Percentiles rank a stretch among this genome's conserved stretches.
Conservation (phyloP, 371 early-diverging fungal species). For the Rhizomucor pusillus region DNA sequence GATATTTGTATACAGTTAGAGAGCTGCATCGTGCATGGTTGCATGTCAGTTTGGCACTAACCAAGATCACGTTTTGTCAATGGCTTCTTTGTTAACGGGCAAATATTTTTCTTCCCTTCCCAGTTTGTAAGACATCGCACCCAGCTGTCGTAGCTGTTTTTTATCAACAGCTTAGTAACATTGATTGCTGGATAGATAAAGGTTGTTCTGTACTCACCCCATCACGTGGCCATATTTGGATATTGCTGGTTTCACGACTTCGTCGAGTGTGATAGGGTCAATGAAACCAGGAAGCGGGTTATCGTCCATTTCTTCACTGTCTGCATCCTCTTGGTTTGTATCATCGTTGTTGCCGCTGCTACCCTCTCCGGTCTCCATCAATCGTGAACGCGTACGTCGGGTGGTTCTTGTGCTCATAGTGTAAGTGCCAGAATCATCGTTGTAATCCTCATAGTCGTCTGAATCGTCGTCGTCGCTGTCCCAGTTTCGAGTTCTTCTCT, state of each 20-base stretch:
- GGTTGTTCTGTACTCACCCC: conserved; percentile 50
- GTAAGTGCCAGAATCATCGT: conserved; percentile 60
- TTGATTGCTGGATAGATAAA: neutral
- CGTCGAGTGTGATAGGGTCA: conserved; percentile 92
- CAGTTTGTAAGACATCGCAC: conserved; percentile 82
- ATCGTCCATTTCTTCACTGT: conserved; percentile 28
- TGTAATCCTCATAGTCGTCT: conserved; percentile 49
- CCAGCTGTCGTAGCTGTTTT: conserved; percentile 82
- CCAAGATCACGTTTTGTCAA: conserved; percentile 85
- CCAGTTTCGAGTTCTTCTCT: conserved; percentile 28
- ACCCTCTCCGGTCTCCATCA: conserved; percentile 8
- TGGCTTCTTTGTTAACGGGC: conserved; percentile 92
- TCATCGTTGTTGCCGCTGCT: conserved; percentile 14
- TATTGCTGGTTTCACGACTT: conserved; percentile 89
- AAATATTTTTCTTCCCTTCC: conserved; percentile 81
- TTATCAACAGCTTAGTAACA: neutral
- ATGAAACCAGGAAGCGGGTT: conserved; percentile 91
- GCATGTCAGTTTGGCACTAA: conserved; percentile 11
- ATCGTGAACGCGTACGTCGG: conserved; percentile 17
- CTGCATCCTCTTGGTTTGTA: conserved; percentile 15
- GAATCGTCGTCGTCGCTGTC: conserved; percentile 44
- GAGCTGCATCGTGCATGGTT: neutral
- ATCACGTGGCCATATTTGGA: conserved; percentile 96
- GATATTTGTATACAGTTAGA: neutral
- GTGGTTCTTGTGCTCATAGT: conserved; percentile 38